These are phyloP conservation scores for Oryza officinalis DNA, from an alignment of 176 grass and related monocot species.

Conservation along the genomic window DNA sequence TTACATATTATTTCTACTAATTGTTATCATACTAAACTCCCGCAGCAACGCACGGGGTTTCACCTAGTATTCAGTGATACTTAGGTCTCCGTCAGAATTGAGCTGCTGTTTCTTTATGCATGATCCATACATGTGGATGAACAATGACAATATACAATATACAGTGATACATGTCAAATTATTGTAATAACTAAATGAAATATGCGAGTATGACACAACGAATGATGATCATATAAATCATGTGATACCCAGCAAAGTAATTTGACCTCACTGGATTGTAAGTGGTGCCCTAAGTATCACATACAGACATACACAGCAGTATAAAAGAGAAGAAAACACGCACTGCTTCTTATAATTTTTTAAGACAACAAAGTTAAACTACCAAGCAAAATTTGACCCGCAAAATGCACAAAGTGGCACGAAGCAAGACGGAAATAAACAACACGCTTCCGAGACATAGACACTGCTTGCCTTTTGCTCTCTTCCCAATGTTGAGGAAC, in stretches of 20 bases:
- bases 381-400: not conserved
- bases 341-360: not conserved
- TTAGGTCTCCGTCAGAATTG: not conserved
- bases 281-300: not conserved
- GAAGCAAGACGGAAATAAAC: not conserved
- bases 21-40: too few species aligned
- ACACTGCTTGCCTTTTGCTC: conserved; percentile 50
- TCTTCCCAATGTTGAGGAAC: conserved; percentile 67
- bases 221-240: not conserved
- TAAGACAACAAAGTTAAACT: not conserved
- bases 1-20: too few species aligned
- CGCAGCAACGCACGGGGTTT: too few species aligned
- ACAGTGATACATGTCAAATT: not conserved
- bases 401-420: not conserved
- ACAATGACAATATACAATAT: not conserved
- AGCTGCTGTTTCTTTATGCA: not conserved
- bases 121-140: not conserved
- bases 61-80: not conserved
- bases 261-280: not conserved
- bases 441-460: not conserved
- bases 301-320: not conserved
- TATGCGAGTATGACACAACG: not conserved
- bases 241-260: not conserved
- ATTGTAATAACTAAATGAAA: not conserved
- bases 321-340: not conserved